Evolutionary conservation across 805 yeast species (phyloP).

Genomic region (Candida arabinofermentans): DNA sequence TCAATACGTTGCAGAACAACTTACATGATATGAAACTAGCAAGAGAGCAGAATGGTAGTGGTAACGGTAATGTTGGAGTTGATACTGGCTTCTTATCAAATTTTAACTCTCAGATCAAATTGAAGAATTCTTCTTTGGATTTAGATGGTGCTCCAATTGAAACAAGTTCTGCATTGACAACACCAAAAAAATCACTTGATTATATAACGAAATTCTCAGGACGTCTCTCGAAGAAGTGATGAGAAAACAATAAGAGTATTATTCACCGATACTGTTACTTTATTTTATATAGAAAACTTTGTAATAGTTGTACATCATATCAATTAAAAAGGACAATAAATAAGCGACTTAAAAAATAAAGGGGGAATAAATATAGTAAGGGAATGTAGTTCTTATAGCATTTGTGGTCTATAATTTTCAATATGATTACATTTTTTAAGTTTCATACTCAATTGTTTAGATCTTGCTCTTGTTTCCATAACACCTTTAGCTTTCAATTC

Average conservation of each 20-base stretch:
- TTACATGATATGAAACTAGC: constrained; percentile 19
- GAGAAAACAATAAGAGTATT: no score
- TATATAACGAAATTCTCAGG: constrained; percentile 24
- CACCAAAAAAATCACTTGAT: constrained; percentile 19
- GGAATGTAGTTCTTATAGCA: constrained; percentile 16
- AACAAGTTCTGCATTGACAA: constrained; percentile 12
- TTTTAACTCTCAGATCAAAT: constrained; percentile 12
- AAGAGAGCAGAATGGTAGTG: constrained; percentile 5
- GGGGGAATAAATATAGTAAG: neutral
- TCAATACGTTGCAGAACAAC: constrained; percentile 43
- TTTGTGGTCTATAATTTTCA: constrained; percentile 63
- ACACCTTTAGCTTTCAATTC: constrained; percentile 40
- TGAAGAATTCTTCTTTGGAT: constrained; percentile 9
- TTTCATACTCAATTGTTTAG: constrained; percentile 41
- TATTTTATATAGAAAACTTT: no score
- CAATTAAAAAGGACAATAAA: neutral
- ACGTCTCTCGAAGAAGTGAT: constrained; percentile 11
- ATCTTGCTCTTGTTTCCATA: constrained; percentile 15
- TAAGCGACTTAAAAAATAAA: neutral
- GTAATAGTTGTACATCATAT: constrained; percentile 1
- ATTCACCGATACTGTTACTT: no score
- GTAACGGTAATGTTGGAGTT: neutral
- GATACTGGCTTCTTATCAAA: constrained; percentile 7
- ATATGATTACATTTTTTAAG: constrained; percentile 69
- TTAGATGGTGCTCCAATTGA: constrained; percentile 11